Evolutionary conservation across 139 green algal genomes (phyloP), one percentile per base, ranked within the genome.

Genomic region (Zygnema circumcarinatum): DNA sequence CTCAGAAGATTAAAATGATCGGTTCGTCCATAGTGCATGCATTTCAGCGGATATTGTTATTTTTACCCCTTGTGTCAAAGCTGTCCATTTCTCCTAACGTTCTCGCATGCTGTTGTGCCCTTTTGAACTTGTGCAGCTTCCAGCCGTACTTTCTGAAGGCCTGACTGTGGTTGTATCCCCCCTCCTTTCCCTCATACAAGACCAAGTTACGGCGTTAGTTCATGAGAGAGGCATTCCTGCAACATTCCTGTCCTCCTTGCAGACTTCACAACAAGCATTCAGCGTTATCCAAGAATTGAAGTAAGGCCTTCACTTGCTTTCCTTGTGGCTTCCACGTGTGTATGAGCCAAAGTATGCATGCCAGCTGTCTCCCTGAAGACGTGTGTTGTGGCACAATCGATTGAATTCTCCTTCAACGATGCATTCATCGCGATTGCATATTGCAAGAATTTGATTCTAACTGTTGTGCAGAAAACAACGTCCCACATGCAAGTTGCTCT

Each of bases 161-260:
- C 74, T 98, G 0, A 98, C 96, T 0, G 88, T 99, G 54, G 97
- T 99, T 36, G 94, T 99, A 2, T 98, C 95, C 25, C 97, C 97
- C 25, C 94, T 99, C 62, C 92, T 99, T 29, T 96, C 95, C 0
- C 94, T 99, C 39, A 98, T 99, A 92, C 86, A 90, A 40, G 86
- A 90, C 33, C 86, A 90, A 56, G 86, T 90, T 39, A 79, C 67
- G 35, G 79, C 52, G 0, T 81, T 90, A 1, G 86, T 90, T 20
- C 11, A 90, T 33, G 25, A 74, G 31, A 40, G 76, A 41, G 93
- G 94, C 7, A 88, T 98, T 1, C 95, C 95, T 1, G 91, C 95
- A 25, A 93, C 92, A 21, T 98, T 94, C 90, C 91, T 98, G 32
- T 94, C 75, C 87, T 95, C 91, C 1, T 92, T 96, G 87, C 94